phyloP scores from a whole-genome alignment of 768 basidiomycete species.

The Calocybe cyanea region DNA sequence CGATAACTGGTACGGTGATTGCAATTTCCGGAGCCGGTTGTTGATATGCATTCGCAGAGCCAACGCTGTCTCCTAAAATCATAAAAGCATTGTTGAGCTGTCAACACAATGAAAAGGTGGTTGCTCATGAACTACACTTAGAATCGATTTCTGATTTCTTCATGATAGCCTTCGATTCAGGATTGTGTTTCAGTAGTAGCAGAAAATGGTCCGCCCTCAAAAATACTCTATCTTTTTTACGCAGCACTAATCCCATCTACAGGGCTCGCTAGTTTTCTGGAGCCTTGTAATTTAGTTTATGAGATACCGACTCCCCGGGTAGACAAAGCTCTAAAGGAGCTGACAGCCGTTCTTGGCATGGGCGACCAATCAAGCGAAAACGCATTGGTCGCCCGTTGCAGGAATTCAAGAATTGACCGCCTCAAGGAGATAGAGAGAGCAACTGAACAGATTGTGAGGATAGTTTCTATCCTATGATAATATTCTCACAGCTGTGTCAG shows the following conservation, averaged over 20 bases:
- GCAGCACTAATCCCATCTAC: background rate
- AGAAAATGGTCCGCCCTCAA: slow-evolving; percentile 49
- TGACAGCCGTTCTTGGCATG: slow-evolving; percentile 35
- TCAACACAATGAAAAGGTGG: slow-evolving; percentile 82
- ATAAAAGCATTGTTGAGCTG: slow-evolving; percentile 62
- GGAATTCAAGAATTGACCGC: slow-evolving; percentile 43
- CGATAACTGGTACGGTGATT: slow-evolving; percentile 36
- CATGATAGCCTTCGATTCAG: slow-evolving; percentile 67
- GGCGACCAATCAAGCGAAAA: slow-evolving; percentile 27
- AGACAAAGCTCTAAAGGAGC: slow-evolving; percentile 28
- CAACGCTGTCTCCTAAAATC: slow-evolving; percentile 56
- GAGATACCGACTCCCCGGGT: slow-evolving; percentile 43
- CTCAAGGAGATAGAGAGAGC: slow-evolving; percentile 37
- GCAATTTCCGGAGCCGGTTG: background rate
- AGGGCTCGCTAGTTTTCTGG: slow-evolving; percentile 61
- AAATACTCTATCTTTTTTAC: background rate
- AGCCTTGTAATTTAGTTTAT: slow-evolving; percentile 57
- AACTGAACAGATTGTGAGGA: slow-evolving; percentile 29
- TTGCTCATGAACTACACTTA: background rate
- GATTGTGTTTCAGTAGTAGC: slow-evolving; percentile 60
- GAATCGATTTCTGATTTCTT: background rate
- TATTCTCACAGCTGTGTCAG: slow-evolving; percentile 8
- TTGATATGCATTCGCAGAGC: slow-evolving; percentile 42
- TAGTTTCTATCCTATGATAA: background rate
- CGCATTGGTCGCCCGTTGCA: slow-evolving; percentile 35